A percentile compares a stretch with the other conserved stretches of the same genome.
Evolutionary conservation across 345 rosid genomes (phyloP).

Genomic region (Lumnitzera racemosa): DNA sequence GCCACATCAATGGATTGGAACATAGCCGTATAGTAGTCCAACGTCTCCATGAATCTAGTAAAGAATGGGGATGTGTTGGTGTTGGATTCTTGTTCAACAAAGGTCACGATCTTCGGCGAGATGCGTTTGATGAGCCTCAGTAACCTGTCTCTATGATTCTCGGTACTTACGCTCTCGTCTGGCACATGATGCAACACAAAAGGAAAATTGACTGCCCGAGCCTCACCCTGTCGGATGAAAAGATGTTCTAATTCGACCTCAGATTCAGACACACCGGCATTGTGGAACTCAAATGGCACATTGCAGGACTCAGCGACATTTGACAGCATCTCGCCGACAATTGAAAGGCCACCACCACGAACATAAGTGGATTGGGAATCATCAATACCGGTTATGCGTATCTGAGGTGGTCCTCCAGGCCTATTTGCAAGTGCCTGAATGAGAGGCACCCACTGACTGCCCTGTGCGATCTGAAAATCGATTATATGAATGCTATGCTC

Average conservation of each 20-base stretch:
- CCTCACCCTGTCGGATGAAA: constrained; percentile 3
- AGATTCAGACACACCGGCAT: constrained; percentile 1
- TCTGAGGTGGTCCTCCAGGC: constrained; percentile 9
- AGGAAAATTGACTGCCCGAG: constrained; percentile 9
- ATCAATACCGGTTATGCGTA: constrained; percentile 10
- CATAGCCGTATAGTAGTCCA: constrained; percentile 11
- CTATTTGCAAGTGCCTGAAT: constrained; percentile 5
- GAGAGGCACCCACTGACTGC: constrained; percentile 11
- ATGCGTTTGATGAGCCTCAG: constrained; percentile 10
- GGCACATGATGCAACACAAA: constrained; percentile 12
- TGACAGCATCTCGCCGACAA: constrained; percentile 3
- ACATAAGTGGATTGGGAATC: constrained; percentile 8
- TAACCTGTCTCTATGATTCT: constrained; percentile 14
- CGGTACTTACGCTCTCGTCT: constrained; percentile 14
- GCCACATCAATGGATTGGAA: constrained; percentile 9
- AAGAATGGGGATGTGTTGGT: constrained; percentile 13
- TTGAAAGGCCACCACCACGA: constrained; percentile 9
- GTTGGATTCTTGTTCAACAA: constrained; percentile 16
- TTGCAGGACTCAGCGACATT: background rate
- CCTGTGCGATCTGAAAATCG: constrained; percentile 11
- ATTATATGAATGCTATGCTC: constrained; percentile 7
- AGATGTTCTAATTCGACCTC: constrained; percentile 1
- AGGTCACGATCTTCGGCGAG: constrained; percentile 9
- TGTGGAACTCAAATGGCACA: constrained; percentile 12
- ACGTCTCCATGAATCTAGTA: constrained; percentile 6